phyloP scores from a whole-genome alignment of 805 yeast genomes.

The Cyberlindnera suaveolens region DNA sequence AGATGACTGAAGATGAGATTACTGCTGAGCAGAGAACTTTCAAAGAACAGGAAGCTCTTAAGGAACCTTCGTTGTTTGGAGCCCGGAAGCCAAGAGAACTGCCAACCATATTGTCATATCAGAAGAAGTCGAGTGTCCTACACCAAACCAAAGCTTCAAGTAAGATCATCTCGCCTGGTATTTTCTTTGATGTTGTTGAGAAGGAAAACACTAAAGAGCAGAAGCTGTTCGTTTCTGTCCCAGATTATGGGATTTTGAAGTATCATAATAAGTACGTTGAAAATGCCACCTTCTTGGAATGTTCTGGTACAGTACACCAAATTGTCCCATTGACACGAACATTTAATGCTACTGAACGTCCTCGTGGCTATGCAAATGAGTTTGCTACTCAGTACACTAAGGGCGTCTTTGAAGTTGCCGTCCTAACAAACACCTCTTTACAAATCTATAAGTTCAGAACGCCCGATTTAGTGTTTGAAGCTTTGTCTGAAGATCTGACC shows the following conservation, averaged over 20 bases:
- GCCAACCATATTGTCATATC: conserved; percentile 34
- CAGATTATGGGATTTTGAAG: conserved; percentile 81
- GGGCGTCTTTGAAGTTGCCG: conserved; percentile 66
- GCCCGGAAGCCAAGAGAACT: conserved; percentile 22
- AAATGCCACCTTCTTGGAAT: conserved; percentile 69
- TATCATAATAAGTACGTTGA: conserved; percentile 67
- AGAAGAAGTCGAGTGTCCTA: conserved; percentile 50
- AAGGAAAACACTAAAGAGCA: conserved; percentile 25
- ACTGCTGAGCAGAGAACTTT: conserved; percentile 16
- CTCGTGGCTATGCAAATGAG: conserved; percentile 78
- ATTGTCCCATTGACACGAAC: conserved; percentile 65
- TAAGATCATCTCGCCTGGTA: conserved; percentile 76
- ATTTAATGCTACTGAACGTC: conserved; percentile 66
- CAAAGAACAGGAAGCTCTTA: conserved; percentile 28
- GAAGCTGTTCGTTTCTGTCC: conserved; percentile 65
- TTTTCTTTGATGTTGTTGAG: conserved; percentile 61
- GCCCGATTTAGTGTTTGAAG: conserved; percentile 71
- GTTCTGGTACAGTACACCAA: conserved; percentile 59
- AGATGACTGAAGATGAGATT: conserved; percentile 29
- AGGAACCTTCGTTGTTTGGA: conserved; percentile 10
- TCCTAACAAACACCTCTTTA: conserved; percentile 74
- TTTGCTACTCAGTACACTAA: conserved; percentile 80
- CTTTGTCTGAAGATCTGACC: conserved; percentile 62
- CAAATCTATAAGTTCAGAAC: conserved; percentile 72
- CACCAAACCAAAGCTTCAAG: conserved; percentile 53